phyloP scores from a whole-genome alignment of 2,329 filamentous ascomycete genomes.

The Aspergillus spinulosporus region DNA sequence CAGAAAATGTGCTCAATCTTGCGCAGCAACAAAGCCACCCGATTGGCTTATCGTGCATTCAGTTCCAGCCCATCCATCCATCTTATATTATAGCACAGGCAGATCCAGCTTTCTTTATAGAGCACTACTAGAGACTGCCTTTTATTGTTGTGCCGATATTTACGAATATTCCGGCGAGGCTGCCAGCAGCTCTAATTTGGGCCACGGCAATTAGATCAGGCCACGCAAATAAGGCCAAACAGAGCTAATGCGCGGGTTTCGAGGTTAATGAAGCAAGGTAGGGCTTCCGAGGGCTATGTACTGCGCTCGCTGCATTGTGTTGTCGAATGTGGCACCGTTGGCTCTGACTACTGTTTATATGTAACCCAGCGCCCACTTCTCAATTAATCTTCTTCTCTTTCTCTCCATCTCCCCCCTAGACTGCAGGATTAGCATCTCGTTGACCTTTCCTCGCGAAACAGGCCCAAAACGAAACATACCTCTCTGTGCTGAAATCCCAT shows the following conservation, averaged over 20 bases:
- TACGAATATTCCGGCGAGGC: background rate
- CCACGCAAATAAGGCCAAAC: background rate
- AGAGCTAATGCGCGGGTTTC: conserved; percentile 4
- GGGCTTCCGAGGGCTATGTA: background rate
- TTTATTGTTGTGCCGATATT: background rate
- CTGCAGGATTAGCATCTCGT: background rate
- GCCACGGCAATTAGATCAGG: conserved; percentile 1
- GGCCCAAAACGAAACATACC: background rate
- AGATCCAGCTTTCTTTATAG: background rate
- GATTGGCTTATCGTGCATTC: conserved; percentile 2
- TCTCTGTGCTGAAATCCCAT: background rate
- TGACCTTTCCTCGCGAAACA: background rate
- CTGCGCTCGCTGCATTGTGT: background rate
- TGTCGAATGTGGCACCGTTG: conserved; percentile 1
- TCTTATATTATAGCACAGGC: background rate
- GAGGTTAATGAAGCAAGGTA: background rate
- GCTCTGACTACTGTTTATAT: background rate
- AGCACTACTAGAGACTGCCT: background rate
- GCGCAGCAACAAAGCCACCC: conserved; percentile 11
- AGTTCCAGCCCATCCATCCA: background rate
- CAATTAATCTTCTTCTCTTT: background rate
- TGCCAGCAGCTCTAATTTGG: background rate
- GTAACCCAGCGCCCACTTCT: background rate
- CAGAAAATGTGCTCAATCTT: conserved; percentile 28
- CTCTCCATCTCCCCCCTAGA: background rate